Evolutionary conservation across 2,329 filamentous ascomycete genomes (phyloP).

Genomic region (Bimuria novae-zelandiae): DNA sequence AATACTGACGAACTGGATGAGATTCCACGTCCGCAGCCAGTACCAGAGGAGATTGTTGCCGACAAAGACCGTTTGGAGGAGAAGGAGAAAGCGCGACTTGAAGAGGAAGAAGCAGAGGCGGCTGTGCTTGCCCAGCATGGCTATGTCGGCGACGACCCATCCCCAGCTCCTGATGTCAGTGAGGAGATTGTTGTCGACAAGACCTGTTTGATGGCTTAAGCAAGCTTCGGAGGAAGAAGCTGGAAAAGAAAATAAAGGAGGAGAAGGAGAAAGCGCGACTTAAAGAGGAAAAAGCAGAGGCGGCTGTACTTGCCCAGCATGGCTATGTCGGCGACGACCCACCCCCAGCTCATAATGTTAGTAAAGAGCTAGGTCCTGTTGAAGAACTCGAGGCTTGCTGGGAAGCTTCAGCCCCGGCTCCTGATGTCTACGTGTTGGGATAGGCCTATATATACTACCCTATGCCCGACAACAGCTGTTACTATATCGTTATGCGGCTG

Average conservation of each 20-base stretch:
- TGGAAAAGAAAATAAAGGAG: not conserved
- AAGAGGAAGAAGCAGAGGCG: not conserved
- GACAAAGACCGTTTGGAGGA: not conserved
- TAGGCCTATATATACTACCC: not conserved
- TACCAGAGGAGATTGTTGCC: not conserved
- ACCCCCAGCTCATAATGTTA: not conserved
- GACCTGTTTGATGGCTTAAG: not conserved
- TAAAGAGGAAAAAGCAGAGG: not conserved
- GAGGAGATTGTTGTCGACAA: not conserved
- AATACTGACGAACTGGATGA: not conserved
- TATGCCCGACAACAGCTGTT: not conserved
- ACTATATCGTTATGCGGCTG: not conserved
- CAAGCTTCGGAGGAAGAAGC: not conserved
- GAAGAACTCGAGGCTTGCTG: not conserved
- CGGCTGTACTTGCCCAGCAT: not conserved
- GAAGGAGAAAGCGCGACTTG: not conserved
- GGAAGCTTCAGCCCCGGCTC: not conserved
- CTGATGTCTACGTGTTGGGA: not conserved
- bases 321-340: not conserved
- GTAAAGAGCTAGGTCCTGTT: not conserved
- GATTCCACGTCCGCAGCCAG: not conserved
- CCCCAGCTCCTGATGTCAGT: not conserved
- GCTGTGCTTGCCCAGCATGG: not conserved
- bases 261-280: not conserved
- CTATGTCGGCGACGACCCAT: not conserved